Conservation (phyloP, 371 early-diverging fungal genomes). For the Mortierella sp. region DNA sequence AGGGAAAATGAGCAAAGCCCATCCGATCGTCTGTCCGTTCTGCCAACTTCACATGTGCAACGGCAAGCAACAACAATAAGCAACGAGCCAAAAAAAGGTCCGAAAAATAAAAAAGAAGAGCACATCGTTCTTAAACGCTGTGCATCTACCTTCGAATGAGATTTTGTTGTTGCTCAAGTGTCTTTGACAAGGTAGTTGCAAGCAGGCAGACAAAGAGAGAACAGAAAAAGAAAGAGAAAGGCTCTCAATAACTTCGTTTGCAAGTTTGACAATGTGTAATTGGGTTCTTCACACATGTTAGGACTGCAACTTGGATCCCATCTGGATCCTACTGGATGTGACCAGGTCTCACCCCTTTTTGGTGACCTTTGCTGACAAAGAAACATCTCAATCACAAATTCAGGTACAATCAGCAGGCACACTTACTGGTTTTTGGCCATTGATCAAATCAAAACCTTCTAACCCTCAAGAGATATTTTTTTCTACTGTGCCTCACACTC, state of each 20-base stretch:
- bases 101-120: neutral
- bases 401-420: neutral
- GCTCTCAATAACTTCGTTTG: neutral
- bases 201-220: neutral
- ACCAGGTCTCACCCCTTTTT: neutral
- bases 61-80: neutral
- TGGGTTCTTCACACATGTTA: neutral
- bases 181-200: no score
- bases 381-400: neutral
- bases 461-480: neutral
- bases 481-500: neutral
- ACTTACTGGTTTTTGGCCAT: neutral
- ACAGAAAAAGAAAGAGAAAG: neutral
- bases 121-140: constrained; percentile 2
- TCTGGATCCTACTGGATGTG: neutral
- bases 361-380: constrained; percentile 11
- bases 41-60: constrained; percentile 2
- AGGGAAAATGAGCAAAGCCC: neutral
- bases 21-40: neutral
- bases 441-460: no score
- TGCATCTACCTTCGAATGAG: neutral
- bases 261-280: neutral
- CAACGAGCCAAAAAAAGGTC: constrained; percentile 5
- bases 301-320: neutral
- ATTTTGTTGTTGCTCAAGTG: no score